These are phyloP conservation scores for Saccharomyces pastorianus DNA, from an alignment of 1,139 yeast genomes.

Conservation along the genomic window DNA sequence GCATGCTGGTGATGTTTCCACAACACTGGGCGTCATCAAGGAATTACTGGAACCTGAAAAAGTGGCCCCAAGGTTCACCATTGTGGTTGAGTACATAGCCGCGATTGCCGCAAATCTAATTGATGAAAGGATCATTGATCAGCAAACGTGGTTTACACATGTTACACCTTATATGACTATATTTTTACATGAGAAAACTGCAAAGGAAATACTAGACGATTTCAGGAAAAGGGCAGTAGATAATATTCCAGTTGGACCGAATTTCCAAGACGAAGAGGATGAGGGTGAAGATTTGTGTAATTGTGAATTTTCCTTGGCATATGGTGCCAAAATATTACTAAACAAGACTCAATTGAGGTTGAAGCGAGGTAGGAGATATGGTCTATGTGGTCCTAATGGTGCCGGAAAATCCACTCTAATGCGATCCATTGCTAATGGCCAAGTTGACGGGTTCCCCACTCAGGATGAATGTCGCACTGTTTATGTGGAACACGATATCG, in stretches of 20 bases:
- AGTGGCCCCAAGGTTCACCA: slow-evolving; percentile 68
- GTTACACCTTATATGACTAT: slow-evolving; percentile 89
- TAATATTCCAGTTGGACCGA: slow-evolving; percentile 93
- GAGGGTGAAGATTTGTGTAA: slow-evolving; percentile 99
- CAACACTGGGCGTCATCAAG: slow-evolving; percentile 74
- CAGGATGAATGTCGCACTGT: slow-evolving; percentile 94
- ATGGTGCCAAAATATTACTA: slow-evolving; percentile 98
- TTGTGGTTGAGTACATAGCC: slow-evolving; percentile 73
- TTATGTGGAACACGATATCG: slow-evolving; percentile 96
- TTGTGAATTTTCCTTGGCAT: slow-evolving; percentile 99
- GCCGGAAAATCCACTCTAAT: slow-evolving; percentile 97
- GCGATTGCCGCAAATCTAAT: slow-evolving; percentile 96
- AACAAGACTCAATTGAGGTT: slow-evolving; percentile 97
- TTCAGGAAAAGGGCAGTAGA: slow-evolving; percentile 92
- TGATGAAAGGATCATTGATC: slow-evolving; percentile 93
- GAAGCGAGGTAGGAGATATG: slow-evolving; percentile 96
- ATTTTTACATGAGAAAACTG: slow-evolving; percentile 85
- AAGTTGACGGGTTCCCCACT: slow-evolving; percentile 97
- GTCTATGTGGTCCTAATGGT: slow-evolving; percentile 98
- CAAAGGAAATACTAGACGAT: slow-evolving; percentile 82
- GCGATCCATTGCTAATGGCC: slow-evolving; percentile 98
- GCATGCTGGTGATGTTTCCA: slow-evolving; percentile 90
- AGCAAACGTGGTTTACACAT: slow-evolving; percentile 79
- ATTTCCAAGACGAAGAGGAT: slow-evolving; percentile 96
- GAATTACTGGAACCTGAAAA: slow-evolving; percentile 50